Percentiles rank a stretch among this genome's conserved stretches.
phyloP scores from a whole-genome alignment of 2,329 filamentous ascomycete genomes.

The Trichoderma sp. region DNA sequence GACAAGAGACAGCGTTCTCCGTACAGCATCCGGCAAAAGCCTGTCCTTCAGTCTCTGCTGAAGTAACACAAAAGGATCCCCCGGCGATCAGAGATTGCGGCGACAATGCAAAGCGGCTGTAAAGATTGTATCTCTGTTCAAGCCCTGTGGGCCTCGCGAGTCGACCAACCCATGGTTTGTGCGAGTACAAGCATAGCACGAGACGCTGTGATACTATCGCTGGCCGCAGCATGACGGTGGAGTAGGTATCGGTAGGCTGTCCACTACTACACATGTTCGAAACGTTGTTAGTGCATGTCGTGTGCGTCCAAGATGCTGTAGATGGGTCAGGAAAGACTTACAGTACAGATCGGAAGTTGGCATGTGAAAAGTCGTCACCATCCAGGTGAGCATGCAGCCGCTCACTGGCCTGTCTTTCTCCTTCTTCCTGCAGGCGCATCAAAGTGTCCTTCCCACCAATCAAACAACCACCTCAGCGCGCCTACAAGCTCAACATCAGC shows the following conservation, averaged over 20 bases:
- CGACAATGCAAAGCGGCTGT: background rate
- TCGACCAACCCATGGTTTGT: background rate
- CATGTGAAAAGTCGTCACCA: background rate
- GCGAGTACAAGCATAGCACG: background rate
- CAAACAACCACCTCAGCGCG: background rate
- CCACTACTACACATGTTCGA: background rate
- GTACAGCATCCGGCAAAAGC: too few species aligned
- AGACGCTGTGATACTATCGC: background rate
- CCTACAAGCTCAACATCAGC: background rate
- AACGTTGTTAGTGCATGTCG: background rate
- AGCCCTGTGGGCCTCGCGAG: background rate
- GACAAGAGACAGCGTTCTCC: background rate
- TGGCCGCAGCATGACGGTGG: background rate
- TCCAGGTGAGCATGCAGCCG: background rate
- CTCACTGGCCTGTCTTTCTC: background rate
- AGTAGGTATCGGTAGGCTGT: background rate
- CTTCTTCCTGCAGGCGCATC: background rate
- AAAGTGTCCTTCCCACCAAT: background rate
- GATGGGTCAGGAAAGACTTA: background rate
- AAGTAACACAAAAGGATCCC: background rate
- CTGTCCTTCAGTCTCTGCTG: background rate
- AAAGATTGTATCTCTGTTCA: background rate
- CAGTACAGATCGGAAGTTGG: background rate
- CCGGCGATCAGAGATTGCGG: background rate
- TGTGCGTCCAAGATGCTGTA: background rate